Evolutionary conservation across 805 yeast genomes (phyloP).

Genomic region (Candida hispaniensis): DNA sequence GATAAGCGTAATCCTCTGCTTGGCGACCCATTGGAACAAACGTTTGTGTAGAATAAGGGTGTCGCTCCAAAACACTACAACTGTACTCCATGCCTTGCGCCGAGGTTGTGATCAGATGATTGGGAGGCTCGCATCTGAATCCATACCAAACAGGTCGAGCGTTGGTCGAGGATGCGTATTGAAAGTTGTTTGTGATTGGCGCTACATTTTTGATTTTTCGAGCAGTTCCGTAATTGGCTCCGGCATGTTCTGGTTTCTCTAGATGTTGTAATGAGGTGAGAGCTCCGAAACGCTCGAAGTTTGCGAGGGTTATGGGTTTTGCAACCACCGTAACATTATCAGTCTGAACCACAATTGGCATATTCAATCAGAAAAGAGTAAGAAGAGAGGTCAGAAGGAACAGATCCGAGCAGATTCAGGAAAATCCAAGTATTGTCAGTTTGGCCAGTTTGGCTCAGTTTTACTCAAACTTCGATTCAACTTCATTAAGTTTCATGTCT

Average conservation of each 20-base stretch:
- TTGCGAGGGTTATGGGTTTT: conserved; percentile 2
- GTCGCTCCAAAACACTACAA: conserved; percentile 74
- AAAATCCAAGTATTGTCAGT: too few relatives aligned
- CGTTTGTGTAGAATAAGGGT: conserved; percentile 81
- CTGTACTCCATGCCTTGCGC: conserved; percentile 29
- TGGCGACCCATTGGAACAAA: conserved; percentile 79
- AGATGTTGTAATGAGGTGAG: conserved; percentile 73
- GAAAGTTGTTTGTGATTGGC: conserved; percentile 46
- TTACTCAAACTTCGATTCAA: too few relatives aligned
- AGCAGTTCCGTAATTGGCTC: conserved; percentile 94
- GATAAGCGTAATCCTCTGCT: conserved; percentile 41
- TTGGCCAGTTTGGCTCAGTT: too few relatives aligned
- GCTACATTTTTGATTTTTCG: conserved; percentile 64
- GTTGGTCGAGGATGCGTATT: conserved; percentile 36
- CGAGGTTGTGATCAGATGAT: conserved; percentile 37
- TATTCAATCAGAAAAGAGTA: too few relatives aligned
- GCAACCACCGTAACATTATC: not conserved
- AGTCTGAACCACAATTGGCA: too few relatives aligned
- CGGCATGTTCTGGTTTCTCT: conserved; percentile 35
- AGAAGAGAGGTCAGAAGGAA: too few relatives aligned
- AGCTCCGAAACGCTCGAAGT: conserved; percentile 61
- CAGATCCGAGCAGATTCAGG: too few relatives aligned
- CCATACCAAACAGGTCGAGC: conserved; percentile 69
- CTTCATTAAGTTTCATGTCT: too few relatives aligned
- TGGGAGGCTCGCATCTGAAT: conserved; percentile 71